These are phyloP conservation scores for Epichloe uncinata DNA, from an alignment of 2,329 filamentous ascomycete genomes.

Conservation along the genomic window DNA sequence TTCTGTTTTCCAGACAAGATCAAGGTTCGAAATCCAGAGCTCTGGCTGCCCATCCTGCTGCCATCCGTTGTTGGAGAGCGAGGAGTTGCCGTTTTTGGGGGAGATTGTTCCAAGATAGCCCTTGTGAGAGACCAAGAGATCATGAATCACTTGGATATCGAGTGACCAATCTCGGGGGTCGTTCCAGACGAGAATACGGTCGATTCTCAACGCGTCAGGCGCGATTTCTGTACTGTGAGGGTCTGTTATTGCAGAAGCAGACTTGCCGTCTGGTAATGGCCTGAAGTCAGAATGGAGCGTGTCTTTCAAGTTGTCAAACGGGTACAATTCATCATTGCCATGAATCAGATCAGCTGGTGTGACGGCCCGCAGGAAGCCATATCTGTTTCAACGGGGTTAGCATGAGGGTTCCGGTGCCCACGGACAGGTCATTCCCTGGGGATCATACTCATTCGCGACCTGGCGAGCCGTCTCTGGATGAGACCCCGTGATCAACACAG, in stretches of 20 bases:
- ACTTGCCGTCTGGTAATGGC: slow-evolving; percentile 21
- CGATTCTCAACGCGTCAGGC: slow-evolving; percentile 52
- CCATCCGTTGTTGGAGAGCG: slow-evolving; percentile 62
- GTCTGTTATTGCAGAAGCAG: slow-evolving; percentile 17
- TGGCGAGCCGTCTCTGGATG: slow-evolving; percentile 51
- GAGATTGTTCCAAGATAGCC: slow-evolving; percentile 76
- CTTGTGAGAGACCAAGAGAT: slow-evolving; percentile 65
- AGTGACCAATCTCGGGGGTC: slow-evolving; percentile 96
- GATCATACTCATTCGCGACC: slow-evolving; percentile 52
- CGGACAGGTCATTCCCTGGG: too few species aligned
- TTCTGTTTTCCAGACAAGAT: slow-evolving; percentile 76
- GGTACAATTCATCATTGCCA: slow-evolving; percentile 64
- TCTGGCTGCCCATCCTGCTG: slow-evolving; percentile 68
- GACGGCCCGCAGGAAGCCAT: slow-evolving; percentile 71
- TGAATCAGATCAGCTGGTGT: slow-evolving; percentile 74
- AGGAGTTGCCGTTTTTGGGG: slow-evolving; percentile 54
- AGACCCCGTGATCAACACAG: slow-evolving; percentile 62
- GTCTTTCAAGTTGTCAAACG: slow-evolving; percentile 46
- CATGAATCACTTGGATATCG: slow-evolving; percentile 71
- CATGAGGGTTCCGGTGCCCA: neutral
- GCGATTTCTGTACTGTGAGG: slow-evolving; percentile 22
- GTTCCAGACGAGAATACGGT: slow-evolving; percentile 88
- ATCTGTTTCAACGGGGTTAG: slow-evolving; percentile 16
- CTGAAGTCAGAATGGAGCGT: slow-evolving; percentile 17
- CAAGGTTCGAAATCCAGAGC: slow-evolving; percentile 81